These are phyloP conservation scores for Colletotrichum camelliae DNA, from an alignment of 2,329 filamentous ascomycete species.

Conservation along the genomic window DNA sequence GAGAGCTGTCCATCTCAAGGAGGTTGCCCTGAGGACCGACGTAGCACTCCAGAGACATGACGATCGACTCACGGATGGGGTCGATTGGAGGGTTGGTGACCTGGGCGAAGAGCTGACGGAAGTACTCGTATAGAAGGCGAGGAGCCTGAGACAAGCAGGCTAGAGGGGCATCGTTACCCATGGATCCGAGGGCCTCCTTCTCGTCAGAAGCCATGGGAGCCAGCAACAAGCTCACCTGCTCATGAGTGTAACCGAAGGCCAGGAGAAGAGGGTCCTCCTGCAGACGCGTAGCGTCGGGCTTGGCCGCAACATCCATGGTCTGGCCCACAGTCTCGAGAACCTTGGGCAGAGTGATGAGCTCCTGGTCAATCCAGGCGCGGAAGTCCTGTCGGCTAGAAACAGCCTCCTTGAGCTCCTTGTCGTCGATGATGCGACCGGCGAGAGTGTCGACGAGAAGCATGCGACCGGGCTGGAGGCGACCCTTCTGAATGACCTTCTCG, in stretches of 20 bases:
- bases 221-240: conserved; percentile 90
- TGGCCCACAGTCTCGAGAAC: conserved; percentile 69
- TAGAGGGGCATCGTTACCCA: conserved; percentile 95
- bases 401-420: conserved; percentile 87
- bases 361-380: conserved; percentile 83
- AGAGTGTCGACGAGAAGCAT: conserved; percentile 96
- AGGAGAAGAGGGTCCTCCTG: conserved; percentile 86
- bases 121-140: conserved; percentile 92
- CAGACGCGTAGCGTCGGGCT: conserved; percentile 71
- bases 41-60: conserved; percentile 97
- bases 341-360: conserved; percentile 81
- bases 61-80: conserved; percentile 94
- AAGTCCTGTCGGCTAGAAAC: conserved; percentile 90
- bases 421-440: conserved; percentile 89
- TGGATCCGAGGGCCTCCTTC: conserved; percentile 95
- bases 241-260: conserved; percentile 92
- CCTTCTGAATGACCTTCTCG: conserved; percentile 89
- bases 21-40: conserved; percentile 95
- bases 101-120: conserved; percentile 96
- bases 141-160: conserved; percentile 91
- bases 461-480: conserved; percentile 89
- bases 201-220: conserved; percentile 97
- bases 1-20: conserved; percentile 88
- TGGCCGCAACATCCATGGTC: conserved; percentile 66
- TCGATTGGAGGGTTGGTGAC: conserved; percentile 98